Conservation (phyloP, 441 rosid species). For the Syzygium syzygioides region DNA sequence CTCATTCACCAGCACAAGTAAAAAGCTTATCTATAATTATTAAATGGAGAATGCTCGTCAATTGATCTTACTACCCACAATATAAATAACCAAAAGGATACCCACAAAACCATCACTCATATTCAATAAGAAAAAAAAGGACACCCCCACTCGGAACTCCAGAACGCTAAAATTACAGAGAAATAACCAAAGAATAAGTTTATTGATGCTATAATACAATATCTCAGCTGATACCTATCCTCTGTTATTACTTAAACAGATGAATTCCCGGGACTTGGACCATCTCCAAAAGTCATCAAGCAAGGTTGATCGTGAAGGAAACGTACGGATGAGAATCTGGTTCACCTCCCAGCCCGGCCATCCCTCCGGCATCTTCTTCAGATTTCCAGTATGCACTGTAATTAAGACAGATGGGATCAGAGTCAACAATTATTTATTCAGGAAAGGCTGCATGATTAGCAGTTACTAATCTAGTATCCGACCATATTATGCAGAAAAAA, state of each 20-base stretch:
- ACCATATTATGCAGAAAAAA: not conserved
- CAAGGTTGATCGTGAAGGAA: conserved; percentile 67
- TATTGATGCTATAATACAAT: conserved; percentile 34
- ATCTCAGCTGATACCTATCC: conserved; percentile 15
- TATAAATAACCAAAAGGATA: not conserved
- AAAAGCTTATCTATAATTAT: not conserved
- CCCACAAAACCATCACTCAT: not conserved
- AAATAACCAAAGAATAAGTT: conserved; percentile 36
- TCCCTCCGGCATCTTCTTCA: conserved; percentile 69
- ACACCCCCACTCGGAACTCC: not conserved
- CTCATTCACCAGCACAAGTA: not conserved
- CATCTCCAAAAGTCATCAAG: conserved; percentile 17
- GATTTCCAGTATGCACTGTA: conserved; percentile 91
- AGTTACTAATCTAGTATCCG: not conserved
- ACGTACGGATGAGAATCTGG: conserved; percentile 76
- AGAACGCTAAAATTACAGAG: conserved; percentile 16
- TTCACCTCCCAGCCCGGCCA: conserved; percentile 84
- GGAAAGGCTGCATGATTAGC: not conserved
- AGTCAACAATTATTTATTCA: not conserved
- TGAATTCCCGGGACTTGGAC: conserved; percentile 2
- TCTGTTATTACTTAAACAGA: conserved; percentile 22
- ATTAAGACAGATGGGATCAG: not conserved
- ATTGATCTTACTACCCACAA: not conserved
- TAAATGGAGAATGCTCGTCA: not conserved
- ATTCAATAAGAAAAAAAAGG: not conserved